phyloP scores from a whole-genome alignment of 2,329 filamentous ascomycete species.

The Aspergillus chevalieri region DNA sequence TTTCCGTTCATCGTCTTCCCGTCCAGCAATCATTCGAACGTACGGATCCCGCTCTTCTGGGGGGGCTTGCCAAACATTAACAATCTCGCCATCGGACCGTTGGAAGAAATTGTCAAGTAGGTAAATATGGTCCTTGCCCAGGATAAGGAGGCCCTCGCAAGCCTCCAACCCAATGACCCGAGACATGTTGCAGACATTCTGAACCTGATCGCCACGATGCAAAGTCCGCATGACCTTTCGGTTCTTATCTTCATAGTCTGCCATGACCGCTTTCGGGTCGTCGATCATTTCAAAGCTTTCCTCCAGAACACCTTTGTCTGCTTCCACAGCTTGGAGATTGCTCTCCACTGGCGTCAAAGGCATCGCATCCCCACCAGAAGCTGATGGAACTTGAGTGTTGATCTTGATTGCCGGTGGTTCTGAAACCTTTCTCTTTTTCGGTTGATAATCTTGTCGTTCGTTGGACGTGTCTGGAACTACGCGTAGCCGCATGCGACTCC shows the following conservation, averaged over 20 bases:
- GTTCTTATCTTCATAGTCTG: conserved; percentile 94
- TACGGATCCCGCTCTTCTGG: conserved; percentile 90
- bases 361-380: conserved; percentile 39
- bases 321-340: conserved; percentile 24
- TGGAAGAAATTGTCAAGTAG: conserved; percentile 97
- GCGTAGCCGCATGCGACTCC: conserved; percentile 87
- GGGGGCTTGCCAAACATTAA: conserved; percentile 92
- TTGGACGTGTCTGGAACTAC: conserved; percentile 70
- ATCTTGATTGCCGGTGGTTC: conserved; percentile 44
- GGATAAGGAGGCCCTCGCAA: conserved; percentile 84
- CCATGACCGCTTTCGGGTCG: conserved; percentile 77
- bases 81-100: conserved; percentile 87
- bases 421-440: conserved; percentile 75
- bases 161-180: conserved; percentile 90
- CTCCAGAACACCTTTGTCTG: conserved; percentile 51
- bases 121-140: conserved; percentile 87
- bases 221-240: conserved; percentile 94
- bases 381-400: conserved; percentile 38
- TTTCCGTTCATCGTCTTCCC: conserved; percentile 57
- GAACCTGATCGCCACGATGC: conserved; percentile 82
- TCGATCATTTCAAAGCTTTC: conserved; percentile 96
- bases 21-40: conserved; percentile 82
- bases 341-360: conserved; percentile 30
- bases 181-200: conserved; percentile 91
- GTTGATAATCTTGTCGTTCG: conserved; percentile 69